Base-by-base conservation (phyloP, 106 monocot species). In the Acorus gramineus region DNA sequence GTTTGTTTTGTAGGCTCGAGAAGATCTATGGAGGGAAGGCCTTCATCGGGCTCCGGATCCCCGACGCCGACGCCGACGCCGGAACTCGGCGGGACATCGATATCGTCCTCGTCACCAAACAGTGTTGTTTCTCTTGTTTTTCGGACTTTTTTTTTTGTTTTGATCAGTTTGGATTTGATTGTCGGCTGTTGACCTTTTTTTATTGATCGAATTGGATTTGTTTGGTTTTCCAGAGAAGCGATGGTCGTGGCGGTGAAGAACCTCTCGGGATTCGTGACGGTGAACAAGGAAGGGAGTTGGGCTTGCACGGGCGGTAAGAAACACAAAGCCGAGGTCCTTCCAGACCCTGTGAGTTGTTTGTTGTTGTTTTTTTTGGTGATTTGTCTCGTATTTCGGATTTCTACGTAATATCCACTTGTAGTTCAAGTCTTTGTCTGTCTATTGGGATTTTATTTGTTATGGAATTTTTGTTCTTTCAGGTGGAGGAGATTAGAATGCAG, bases 11-110 rank as follows among this genome's bases (percentile, higher is more conserved):
- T 59, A 98, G 96, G 64, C 58, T 98, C 56, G 96, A 98, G 87
- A 87, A 76, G 62, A 44, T 77, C 45, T 83, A 82, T 46, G 88
- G 83, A 3, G 96, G 91, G 9, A 87, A 83, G 66, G 81, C 87
- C 11, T 89, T 79, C 66, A 88, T 98, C 2, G 96, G 91, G 10
- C 85, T 98, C 5, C 79, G 96, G 48, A 98, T 98, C 42, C 96
- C 96, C 44, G 96, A 98, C 59, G 77, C 80, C 1, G 88, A 98
- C 28, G 28, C 28, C 28, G 28, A 28, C 43, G 69, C 79, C 42
- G 79, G 87, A 12, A 44, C 66, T 44, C 71, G 85, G 60, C 81
- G 71, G 75, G 81, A 83, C 69, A 78, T 92, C 8, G 91, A 98
- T 67, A 47, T 86, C 49, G 96, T 98, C 50, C 75, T 88, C 10